These are phyloP conservation scores for Petasospora fabianii DNA, from an alignment of 1,139 yeast species.

Conservation along the genomic window DNA sequence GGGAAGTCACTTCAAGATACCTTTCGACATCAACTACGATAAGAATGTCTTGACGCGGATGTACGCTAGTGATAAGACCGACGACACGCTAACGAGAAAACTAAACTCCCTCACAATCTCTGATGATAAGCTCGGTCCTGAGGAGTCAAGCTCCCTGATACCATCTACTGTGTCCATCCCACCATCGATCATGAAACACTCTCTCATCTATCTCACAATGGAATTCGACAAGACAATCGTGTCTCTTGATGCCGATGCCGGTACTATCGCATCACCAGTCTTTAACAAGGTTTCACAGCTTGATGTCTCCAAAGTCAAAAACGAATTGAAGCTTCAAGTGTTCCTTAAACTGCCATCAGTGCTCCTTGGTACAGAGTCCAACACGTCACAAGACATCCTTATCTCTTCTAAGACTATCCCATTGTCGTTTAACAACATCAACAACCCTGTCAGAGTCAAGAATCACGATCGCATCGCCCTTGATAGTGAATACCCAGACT, in stretches of 20 bases:
- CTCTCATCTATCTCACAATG: conserved; percentile 63
- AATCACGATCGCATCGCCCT: conserved; percentile 45
- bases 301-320: conserved; percentile 72
- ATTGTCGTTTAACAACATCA: conserved; percentile 34
- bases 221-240: conserved; percentile 82
- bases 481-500: conserved; percentile 29
- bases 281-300: conserved; percentile 91
- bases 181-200: conserved; percentile 42
- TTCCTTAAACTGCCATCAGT: conserved; percentile 74
- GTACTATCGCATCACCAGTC: conserved; percentile 57
- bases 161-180: conserved; percentile 71
- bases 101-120: conserved; percentile 18
- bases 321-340: conserved; percentile 60
- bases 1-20: conserved; percentile 58
- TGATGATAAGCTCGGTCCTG: conserved; percentile 27
- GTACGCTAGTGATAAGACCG: conserved; percentile 17
- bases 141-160: conserved; percentile 38
- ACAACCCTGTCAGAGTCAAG: conserved; percentile 38
- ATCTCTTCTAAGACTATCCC: conserved; percentile 35
- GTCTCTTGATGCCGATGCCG: conserved; percentile 75
- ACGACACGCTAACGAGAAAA: conserved; percentile 16
- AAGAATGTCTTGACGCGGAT: conserved; percentile 20
- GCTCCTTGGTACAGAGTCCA: conserved; percentile 38
- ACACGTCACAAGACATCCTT: conserved; percentile 30
- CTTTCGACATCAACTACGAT: conserved; percentile 43